Evolutionary conservation across 1,284 basidiomycete species (phyloP).

Genomic region (Tilletia walkeri): DNA sequence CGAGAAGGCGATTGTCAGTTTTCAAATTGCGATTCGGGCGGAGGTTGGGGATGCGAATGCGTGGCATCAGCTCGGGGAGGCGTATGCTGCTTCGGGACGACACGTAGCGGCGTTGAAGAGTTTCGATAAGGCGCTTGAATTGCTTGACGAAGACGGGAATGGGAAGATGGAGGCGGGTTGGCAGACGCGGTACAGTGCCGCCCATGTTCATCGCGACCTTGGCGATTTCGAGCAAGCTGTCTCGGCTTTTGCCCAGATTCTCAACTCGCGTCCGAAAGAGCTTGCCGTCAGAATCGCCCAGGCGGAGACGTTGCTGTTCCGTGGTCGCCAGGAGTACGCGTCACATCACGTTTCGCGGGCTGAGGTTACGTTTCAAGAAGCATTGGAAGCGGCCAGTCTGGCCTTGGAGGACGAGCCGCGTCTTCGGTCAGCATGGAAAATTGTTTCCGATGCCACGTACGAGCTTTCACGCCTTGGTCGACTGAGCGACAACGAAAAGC

Average conservation of each 20-base stretch:
- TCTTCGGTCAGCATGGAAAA: conserved; percentile 71
- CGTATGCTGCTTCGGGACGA: conserved; percentile 81
- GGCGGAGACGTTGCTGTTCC: conserved; percentile 71
- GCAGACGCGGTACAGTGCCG: conserved; percentile 81
- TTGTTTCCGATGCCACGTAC: conserved; percentile 74
- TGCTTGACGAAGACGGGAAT: conserved; percentile 20
- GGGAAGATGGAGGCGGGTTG: conserved; percentile 63
- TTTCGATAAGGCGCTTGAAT: conserved; percentile 68
- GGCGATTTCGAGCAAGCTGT: conserved; percentile 76
- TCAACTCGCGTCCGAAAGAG: conserved; percentile 63
- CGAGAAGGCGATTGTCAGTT: conserved; percentile 74
- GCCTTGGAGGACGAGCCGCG: conserved; percentile 62
- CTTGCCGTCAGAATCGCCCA: conserved; percentile 73
- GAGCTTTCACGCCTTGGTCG: conserved; percentile 30
- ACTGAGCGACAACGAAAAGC: not conserved
- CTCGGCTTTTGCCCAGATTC: conserved; percentile 66
- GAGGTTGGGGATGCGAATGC: conserved; percentile 73
- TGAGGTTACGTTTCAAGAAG: conserved; percentile 68
- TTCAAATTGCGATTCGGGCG: conserved; percentile 83
- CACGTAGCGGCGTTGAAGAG: conserved; percentile 88
- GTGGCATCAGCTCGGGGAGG: conserved; percentile 89
- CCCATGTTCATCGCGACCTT: conserved; percentile 77
- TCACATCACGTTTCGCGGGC: conserved; percentile 74
- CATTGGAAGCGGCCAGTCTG: conserved; percentile 64
- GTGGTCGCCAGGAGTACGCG: conserved; percentile 67